Evolutionary conservation across 2,329 filamentous ascomycete species (phyloP), one percentile per base, ranked within the genome.

Genomic region (Neoascochyta sp.): DNA sequence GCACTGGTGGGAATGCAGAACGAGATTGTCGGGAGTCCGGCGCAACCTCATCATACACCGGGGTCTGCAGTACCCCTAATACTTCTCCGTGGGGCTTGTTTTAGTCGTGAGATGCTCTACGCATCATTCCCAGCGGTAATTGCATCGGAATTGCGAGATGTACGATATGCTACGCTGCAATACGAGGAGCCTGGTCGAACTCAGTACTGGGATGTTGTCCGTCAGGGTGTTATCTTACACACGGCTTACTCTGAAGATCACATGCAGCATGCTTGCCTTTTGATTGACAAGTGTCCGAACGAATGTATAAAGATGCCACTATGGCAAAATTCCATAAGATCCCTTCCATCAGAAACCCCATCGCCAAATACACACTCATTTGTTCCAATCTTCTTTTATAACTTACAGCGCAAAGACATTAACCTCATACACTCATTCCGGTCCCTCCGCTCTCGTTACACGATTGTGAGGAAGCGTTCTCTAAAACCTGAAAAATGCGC

Each of bases 191-290:
- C 16, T 27, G 17, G 11, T 27, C 25, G 25, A 20, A 27, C 25
- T 27, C 25, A 27, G 17, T 20, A 20, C 25, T 27, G 4, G 16
- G 25, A 20, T 20, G 17, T 27, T n/a, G 16, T 27, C 25, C 25
- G 16, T 27, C 17, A 20, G 25, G 25, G 25, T 27, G 16, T 27
- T 10, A 27, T 27, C 25, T 20, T 27, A 27, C 25, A 20, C 25
- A 27, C 21, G n/a, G 16, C 25, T 20, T 20, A 27, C 25, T 20
- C 17, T 25, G 23, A 25, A 16, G 23, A 25, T 16, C 13, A 4
- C 23, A 16, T 16, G 23, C 23, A 16, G 23, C 23, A 25, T 16
- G 13, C 13, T 25, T 25, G 23, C 23, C 23, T 25, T 25, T 25
- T 16, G 23, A 25, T n/a, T 25, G 23, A 25, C 23, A 25, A 25